Evolutionary conservation across 805 yeast genomes (phyloP).

Genomic region (Wickerhamomyces silvicola): DNA sequence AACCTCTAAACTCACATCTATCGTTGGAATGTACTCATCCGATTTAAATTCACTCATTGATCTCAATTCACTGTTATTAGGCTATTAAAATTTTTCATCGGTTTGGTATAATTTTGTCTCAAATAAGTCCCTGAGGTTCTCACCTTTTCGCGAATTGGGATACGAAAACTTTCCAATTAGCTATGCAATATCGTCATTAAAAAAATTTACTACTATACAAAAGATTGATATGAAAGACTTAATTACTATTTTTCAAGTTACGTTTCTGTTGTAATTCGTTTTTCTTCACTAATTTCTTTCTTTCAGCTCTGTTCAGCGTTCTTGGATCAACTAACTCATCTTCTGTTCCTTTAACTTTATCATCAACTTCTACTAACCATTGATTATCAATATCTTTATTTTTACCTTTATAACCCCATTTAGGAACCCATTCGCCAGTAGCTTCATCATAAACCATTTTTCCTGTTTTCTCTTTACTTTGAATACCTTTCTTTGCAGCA

Average conservation of each 20-base stretch:
- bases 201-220: too few relatives aligned
- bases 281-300: constrained; percentile 80
- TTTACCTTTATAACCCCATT: constrained; percentile 96
- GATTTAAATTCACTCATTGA: constrained; percentile 12
- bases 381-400: constrained; percentile 83
- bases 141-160: too few relatives aligned
- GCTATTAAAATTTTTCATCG: too few relatives aligned
- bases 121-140: too few relatives aligned
- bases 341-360: constrained; percentile 50
- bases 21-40: constrained; percentile 44
- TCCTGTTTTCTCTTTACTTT: constrained; percentile 83
- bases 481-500: constrained; percentile 93
- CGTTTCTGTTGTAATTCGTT: constrained; percentile 80
- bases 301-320: constrained; percentile 69
- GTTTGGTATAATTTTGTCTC: too few relatives aligned
- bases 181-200: too few relatives aligned
- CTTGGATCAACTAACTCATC: constrained; percentile 84
- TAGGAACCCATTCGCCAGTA: constrained; percentile 91
- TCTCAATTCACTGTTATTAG: too few relatives aligned
- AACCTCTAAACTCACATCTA: constrained; percentile 47
- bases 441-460: constrained; percentile 88
- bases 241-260: constrained; percentile 44
- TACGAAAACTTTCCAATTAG: too few relatives aligned
- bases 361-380: constrained; percentile 95
- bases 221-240: too few relatives aligned